These are phyloP conservation scores for Alternaria brassicicola DNA, from an alignment of 2,329 filamentous ascomycete species.

Conservation along the genomic window DNA sequence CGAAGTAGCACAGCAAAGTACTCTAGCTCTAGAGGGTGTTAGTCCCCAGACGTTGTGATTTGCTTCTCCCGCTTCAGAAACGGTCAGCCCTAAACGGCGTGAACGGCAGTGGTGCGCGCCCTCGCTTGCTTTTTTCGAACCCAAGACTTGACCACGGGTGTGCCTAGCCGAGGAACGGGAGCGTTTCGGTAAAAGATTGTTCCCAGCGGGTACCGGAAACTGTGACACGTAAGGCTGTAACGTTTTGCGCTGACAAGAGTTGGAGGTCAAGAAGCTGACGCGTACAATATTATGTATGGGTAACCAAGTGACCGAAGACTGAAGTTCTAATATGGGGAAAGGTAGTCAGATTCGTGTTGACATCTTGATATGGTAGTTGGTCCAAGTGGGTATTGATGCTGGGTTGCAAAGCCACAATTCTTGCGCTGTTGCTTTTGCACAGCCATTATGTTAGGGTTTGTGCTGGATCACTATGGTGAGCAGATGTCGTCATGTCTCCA, in stretches of 20 bases:
- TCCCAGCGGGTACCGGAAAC: slow-evolving; percentile 10
- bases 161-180: neutral
- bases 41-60: neutral
- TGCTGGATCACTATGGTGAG: neutral
- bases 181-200: neutral
- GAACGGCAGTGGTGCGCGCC: neutral
- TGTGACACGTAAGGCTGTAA: slow-evolving; percentile 1
- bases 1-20: neutral
- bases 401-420: neutral
- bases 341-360: neutral
- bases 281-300: slow-evolving; percentile 9
- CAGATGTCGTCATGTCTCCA: neutral
- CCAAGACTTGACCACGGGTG: neutral
- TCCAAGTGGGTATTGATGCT: neutral
- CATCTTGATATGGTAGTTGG: neutral
- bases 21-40: neutral
- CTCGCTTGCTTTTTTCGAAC: slow-evolving; percentile 2
- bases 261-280: slow-evolving; percentile 4
- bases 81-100: neutral
- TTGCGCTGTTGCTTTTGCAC: neutral
- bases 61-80: neutral
- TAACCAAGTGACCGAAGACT: neutral
- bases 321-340: neutral
- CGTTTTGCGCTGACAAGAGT: slow-evolving; percentile 5
- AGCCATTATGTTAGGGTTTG: neutral